Evolutionary conservation across 352 stramenopile genomes (phyloP).

Genomic region (Peronosclerospora sorghi): DNA sequence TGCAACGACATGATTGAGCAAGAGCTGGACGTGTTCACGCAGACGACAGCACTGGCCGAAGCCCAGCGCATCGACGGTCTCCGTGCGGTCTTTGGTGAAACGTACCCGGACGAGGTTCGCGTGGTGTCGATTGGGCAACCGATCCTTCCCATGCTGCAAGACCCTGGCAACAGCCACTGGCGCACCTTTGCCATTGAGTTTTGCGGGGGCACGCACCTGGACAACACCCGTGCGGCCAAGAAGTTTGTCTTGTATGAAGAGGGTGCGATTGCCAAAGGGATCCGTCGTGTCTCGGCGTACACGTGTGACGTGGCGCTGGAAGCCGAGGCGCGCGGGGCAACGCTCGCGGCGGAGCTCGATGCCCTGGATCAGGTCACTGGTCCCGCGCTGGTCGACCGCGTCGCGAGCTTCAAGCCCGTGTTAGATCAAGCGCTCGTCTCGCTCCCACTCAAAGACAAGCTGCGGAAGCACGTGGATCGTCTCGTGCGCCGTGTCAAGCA

Average conservation of each 20-base stretch:
- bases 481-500: constrained; percentile 73
- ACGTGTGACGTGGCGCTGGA: constrained; percentile 84
- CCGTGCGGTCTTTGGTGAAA: constrained; percentile 97
- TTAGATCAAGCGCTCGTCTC: constrained; percentile 84
- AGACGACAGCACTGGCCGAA: constrained; percentile 89
- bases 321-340: constrained; percentile 75
- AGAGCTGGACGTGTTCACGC: constrained; percentile 84
- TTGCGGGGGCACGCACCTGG: constrained; percentile 97
- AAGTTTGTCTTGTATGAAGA: constrained; percentile 97
- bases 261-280: constrained; percentile 93
- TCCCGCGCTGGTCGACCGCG: constrained; percentile 73
- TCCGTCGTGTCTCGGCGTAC: constrained; percentile 92
- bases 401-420: constrained; percentile 86
- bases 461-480: constrained; percentile 62
- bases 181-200: constrained; percentile 95
- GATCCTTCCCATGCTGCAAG: constrained; percentile 61
- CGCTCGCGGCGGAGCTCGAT: constrained; percentile 71
- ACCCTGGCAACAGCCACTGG: constrained; percentile 85
- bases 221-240: constrained; percentile 92
- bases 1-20: constrained; percentile 85
- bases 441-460: constrained; percentile 84
- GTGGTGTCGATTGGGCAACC: constrained; percentile 92
- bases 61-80: constrained; percentile 93
- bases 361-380: constrained; percentile 61
- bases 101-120: constrained; percentile 97